Percentiles rank a stretch among this genome's conserved stretches.
Evolutionary conservation across 129 eudicot genomes (phyloP).

Genomic region (Lactuca sativa): DNA sequence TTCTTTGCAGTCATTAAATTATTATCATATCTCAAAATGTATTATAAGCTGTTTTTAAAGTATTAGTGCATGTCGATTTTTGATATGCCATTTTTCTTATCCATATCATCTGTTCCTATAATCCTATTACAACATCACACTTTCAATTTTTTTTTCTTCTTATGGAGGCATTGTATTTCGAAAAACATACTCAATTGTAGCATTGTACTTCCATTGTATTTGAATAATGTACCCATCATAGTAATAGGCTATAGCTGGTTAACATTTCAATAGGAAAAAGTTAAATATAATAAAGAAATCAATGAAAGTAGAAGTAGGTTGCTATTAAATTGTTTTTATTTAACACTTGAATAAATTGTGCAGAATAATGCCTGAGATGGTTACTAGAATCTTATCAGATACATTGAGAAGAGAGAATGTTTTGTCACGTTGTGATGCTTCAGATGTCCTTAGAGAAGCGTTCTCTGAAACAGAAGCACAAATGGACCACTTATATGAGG

Average conservation of each 20-base stretch:
- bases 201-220: background rate
- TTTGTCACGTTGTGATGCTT: conserved; percentile 71
- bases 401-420: conserved; percentile 58
- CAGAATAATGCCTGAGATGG: conserved; percentile 80
- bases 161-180: no score
- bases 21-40: background rate
- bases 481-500: conserved; percentile 82
- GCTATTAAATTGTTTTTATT: background rate
- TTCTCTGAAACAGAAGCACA: conserved; percentile 73
- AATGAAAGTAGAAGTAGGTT: background rate
- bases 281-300: background rate
- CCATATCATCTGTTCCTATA: background rate
- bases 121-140: no score
- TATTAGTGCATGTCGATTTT: background rate
- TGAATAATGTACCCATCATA: no score
- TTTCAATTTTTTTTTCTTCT: no score
- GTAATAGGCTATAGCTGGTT: no score
- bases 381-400: conserved; percentile 70
- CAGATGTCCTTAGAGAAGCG: conserved; percentile 92
- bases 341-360: conserved; percentile 9
- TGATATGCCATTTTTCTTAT: conserved; percentile 1
- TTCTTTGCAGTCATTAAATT: background rate
- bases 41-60: background rate
- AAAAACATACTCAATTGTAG: no score
- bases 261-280: background rate